Base-by-base conservation (phyloP, 257 asterid species). In the Handroanthus guayacan region DNA sequence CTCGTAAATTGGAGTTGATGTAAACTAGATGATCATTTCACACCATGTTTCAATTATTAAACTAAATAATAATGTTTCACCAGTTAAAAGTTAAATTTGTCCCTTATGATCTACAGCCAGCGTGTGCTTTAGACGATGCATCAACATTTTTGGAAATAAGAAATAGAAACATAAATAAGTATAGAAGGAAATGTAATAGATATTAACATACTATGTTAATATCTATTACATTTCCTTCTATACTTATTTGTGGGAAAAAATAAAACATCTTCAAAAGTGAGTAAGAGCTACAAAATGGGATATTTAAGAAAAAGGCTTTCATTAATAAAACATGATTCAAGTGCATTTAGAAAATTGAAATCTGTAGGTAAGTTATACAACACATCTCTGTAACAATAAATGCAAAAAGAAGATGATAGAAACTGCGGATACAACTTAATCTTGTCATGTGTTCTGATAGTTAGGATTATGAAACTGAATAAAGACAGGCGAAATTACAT, bases 391-490 rank as follows among this genome's bases (percentile, higher is more conserved):
- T 25, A 25, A 25, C 31, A 25, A 25, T 25, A 25, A 25, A 25
- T 25, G 31, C 31, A 25, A 25, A 25, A 20, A 48, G 14, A 48
- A 50, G 31, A 13, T 47, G 14, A 67, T 48, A 17, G 8, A 50
- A 50, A 50, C 36, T 31, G 36, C 1, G 16, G 48, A 67, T 39
- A 10, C 2, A 2, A 56, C 31, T 9, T 50, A 17, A 54, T 31
- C 44, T 67, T 4, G 18, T 50, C 43, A 79, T 13, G 11, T 48
- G 18, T 57, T 43, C 20, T 43, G 47, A 57, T 47, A 45, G 17
- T 34, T 36, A 10, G 60, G 63, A 63, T 57, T 43, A 10, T 31
- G 43, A 31, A 60, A 50, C 48, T 67, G 60, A 66, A 66, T 34
- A 31, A 56, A 47, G 54, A 41, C 38, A 20, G 36, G 54, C 37